These are phyloP conservation scores for Fraxinus platypoda DNA, from an alignment of 305 asterid species.

Conservation along the genomic window DNA sequence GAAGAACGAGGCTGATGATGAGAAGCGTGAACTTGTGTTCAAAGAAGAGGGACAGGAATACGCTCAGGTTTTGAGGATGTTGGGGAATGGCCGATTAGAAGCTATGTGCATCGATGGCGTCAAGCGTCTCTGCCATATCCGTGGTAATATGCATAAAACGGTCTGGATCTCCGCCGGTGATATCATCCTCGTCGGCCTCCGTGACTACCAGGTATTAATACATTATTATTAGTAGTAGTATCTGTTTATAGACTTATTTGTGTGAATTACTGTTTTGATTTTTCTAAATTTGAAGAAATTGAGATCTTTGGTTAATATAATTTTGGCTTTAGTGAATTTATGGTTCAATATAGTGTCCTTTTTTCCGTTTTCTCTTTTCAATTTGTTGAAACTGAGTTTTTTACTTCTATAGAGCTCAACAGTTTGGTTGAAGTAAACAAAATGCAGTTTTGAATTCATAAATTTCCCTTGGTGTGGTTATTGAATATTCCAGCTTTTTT, in stretches of 20 bases:
- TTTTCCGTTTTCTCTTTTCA: neutral
- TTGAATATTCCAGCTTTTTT: too few relatives aligned
- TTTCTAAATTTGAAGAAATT: neutral
- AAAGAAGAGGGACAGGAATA: constrained; percentile 57
- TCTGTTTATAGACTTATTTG: neutral
- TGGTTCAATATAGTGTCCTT: neutral
- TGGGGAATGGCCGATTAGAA: constrained; percentile 50
- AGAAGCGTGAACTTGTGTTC: constrained; percentile 46
- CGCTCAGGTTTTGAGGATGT: constrained; percentile 47
- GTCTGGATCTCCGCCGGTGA: constrained; percentile 47
- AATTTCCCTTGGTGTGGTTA: neutral
- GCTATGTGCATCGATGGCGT: constrained; percentile 45
- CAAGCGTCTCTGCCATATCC: constrained; percentile 45
- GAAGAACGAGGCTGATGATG: constrained; percentile 53
- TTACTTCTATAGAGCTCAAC: neutral
- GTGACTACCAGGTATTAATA: constrained; percentile 38
- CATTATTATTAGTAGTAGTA: neutral
- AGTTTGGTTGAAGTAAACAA: neutral
- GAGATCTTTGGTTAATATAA: neutral
- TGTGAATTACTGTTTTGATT: neutral
- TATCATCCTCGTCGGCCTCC: constrained; percentile 40
- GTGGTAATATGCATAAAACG: constrained; percentile 50
- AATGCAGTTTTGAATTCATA: neutral
- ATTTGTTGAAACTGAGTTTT: neutral
- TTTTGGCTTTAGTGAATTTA: neutral